Conservation (phyloP, 1,284 basidiomycete genomes). For the Malassezia cuniculi region DNA sequence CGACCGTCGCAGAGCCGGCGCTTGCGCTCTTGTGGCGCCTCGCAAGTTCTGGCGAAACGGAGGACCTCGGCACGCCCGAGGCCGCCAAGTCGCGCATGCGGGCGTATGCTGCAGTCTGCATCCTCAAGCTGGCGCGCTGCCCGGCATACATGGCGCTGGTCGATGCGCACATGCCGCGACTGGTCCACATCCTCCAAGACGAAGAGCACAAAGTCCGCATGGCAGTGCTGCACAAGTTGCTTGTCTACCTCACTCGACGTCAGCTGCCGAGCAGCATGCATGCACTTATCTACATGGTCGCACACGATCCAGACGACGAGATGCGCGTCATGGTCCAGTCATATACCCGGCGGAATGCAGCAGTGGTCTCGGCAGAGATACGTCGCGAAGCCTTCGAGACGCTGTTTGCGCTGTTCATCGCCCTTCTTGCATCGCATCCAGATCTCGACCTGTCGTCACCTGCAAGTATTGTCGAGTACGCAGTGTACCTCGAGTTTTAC, state of each 20-base stretch:
- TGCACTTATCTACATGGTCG: constrained; percentile 70
- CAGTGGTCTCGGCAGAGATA: constrained; percentile 12
- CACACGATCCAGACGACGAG: constrained; percentile 70
- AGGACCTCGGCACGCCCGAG: constrained; percentile 21
- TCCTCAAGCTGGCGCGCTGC: constrained; percentile 66
- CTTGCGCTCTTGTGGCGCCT: constrained; percentile 27
- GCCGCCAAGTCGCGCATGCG: constrained; percentile 51
- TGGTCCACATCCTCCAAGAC: constrained; percentile 72
- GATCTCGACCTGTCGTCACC: constrained; percentile 67
- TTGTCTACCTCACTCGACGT: constrained; percentile 53
- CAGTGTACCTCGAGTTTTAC: constrained; percentile 69
- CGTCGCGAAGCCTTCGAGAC: constrained; percentile 53
- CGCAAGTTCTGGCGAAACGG: constrained; percentile 20
- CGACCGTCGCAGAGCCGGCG: constrained; percentile 21
- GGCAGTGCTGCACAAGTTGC: constrained; percentile 63
- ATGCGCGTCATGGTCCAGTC: constrained; percentile 22
- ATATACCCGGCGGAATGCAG: constrained; percentile 13
- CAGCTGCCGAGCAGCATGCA: constrained; percentile 64
- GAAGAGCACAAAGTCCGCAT: constrained; percentile 73
- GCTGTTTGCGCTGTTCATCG: constrained; percentile 70
- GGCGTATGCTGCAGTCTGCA: constrained; percentile 63
- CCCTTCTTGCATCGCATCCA: constrained; percentile 82
- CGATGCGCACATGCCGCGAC: constrained; percentile 47
- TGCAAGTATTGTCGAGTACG: constrained; percentile 52
- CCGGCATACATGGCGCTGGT: constrained; percentile 53